Evolutionary conservation across 495 filamentous ascomycete species (phyloP).

Genomic region (Endocarpon pusillum): DNA sequence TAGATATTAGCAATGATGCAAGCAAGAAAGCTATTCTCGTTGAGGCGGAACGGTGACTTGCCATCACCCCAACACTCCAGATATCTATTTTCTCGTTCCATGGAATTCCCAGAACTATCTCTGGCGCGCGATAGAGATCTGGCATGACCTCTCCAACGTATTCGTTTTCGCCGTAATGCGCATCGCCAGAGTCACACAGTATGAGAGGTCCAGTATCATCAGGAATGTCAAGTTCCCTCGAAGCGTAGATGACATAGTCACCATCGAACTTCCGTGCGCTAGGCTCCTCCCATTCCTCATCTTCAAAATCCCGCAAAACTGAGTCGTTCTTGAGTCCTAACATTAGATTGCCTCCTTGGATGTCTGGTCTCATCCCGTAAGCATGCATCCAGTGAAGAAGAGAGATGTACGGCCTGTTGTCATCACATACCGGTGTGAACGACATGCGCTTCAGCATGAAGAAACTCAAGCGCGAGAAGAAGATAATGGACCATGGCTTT

Average conservation of each 20-base stretch:
- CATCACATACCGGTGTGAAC: conserved; percentile 26
- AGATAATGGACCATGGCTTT: conserved; percentile 14
- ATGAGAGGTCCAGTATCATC: conserved; percentile 10
- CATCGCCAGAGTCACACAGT: conserved; percentile 17
- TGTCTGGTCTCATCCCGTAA: conserved; percentile 9
- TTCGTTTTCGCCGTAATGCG: conserved; percentile 14
- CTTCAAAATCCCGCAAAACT: conserved; percentile 13
- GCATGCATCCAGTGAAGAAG: conserved; percentile 2
- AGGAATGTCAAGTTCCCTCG: conserved; percentile 11
- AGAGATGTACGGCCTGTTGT: not conserved
- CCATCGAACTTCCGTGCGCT: conserved; percentile 12
- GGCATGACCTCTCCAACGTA: conserved; percentile 19
- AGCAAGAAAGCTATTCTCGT: conserved; percentile 6
- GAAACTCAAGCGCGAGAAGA: conserved; percentile 22
- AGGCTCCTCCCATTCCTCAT: conserved; percentile 13
- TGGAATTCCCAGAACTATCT: conserved; percentile 26
- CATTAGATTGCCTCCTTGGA: conserved; percentile 17
- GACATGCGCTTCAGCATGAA: conserved; percentile 24
- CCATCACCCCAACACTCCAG: conserved; percentile 32
- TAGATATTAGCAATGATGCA: conserved; percentile 9
- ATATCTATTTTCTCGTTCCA: conserved; percentile 28
- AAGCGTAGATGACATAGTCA: conserved; percentile 13
- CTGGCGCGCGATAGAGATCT: conserved; percentile 28
- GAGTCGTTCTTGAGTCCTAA: conserved; percentile 17
- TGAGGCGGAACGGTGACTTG: conserved; percentile 13